Conservation (phyloP, 805 yeast species). For the Myxozyma melibiosi region DNA sequence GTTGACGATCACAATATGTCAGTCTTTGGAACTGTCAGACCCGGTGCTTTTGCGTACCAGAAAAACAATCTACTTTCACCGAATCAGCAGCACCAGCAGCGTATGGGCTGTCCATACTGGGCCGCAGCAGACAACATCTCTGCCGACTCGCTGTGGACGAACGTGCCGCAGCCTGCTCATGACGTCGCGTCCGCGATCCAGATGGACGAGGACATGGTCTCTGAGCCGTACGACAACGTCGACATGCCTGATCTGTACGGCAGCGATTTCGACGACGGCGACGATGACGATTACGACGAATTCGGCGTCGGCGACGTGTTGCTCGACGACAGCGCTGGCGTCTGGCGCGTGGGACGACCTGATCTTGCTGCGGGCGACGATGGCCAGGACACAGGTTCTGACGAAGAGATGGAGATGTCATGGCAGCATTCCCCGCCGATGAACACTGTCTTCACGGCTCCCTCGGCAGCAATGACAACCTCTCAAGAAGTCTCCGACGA, state of each 20-base stretch:
- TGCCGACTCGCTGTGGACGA: neutral
- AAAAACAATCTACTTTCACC: too few species aligned
- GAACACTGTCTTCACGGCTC: constrained; percentile 1
- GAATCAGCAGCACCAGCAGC: too few species aligned
- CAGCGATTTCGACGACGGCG: constrained; percentile 5
- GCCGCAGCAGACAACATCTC: too few species aligned
- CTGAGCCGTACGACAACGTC: neutral
- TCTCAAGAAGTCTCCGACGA: too few species aligned
- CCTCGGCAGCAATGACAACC: neutral
- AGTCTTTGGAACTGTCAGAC: too few species aligned
- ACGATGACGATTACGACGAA: constrained; percentile 23
- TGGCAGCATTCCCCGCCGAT: constrained; percentile 1
- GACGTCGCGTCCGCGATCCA: neutral
- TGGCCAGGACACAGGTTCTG: neutral
- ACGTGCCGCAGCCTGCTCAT: neutral
- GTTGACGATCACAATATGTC: too few species aligned
- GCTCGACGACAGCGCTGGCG: constrained; percentile 21
- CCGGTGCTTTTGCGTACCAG: too few species aligned
- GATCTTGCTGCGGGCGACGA: neutral
- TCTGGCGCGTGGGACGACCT: constrained; percentile 6
- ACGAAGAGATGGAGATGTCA: constrained; percentile 7
- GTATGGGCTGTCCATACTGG: too few species aligned
- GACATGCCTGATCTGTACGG: constrained; percentile 8
- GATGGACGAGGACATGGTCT: neutral
- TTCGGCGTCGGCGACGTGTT: constrained; percentile 20